These are phyloP conservation scores for Tylopilus felleus DNA, from an alignment of 768 basidiomycete genomes.

Conservation along the genomic window DNA sequence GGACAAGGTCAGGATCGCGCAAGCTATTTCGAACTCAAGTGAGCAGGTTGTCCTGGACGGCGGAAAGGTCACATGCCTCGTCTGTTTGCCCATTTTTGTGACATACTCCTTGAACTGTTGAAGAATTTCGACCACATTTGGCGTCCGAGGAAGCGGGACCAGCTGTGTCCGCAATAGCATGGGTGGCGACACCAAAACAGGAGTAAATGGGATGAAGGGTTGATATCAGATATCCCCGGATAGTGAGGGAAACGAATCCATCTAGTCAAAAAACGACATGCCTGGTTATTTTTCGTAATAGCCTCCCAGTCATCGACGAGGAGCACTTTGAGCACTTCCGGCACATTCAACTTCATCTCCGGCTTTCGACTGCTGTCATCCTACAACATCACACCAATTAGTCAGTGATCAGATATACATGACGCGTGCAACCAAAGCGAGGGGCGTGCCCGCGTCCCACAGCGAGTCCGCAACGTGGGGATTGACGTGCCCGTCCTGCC, in stretches of 20 bases:
- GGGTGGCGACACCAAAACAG: background rate
- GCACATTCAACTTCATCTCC: slow-evolving; percentile 87
- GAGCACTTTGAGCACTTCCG: slow-evolving; percentile 83
- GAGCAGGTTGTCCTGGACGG: background rate
- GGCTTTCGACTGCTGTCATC: slow-evolving; percentile 77
- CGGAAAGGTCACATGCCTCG: slow-evolving; percentile 37
- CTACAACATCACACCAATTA: slow-evolving; percentile 31
- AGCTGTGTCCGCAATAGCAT: slow-evolving; percentile 46
- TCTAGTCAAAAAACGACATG: slow-evolving; percentile 25
- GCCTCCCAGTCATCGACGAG: slow-evolving; percentile 98
- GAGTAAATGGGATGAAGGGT: background rate
- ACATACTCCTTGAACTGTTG: slow-evolving; percentile 73
- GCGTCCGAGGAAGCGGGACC: slow-evolving; percentile 76
- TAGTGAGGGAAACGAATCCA: background rate
- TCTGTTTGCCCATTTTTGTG: slow-evolving; percentile 42
- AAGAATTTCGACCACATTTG: slow-evolving; percentile 74
- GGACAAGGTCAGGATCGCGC: slow-evolving; percentile 64
- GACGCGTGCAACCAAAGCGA: background rate
- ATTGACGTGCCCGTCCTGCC: too few species aligned
- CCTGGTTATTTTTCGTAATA: slow-evolving; percentile 93
- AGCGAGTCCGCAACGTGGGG: background rate
- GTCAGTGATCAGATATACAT: background rate
- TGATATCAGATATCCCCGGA: background rate
- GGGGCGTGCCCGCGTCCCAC: background rate
- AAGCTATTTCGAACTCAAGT: slow-evolving; percentile 38